These are phyloP conservation scores for Linderina pennispora DNA, from an alignment of 192 early-diverging fungal species.

Conservation along the genomic window DNA sequence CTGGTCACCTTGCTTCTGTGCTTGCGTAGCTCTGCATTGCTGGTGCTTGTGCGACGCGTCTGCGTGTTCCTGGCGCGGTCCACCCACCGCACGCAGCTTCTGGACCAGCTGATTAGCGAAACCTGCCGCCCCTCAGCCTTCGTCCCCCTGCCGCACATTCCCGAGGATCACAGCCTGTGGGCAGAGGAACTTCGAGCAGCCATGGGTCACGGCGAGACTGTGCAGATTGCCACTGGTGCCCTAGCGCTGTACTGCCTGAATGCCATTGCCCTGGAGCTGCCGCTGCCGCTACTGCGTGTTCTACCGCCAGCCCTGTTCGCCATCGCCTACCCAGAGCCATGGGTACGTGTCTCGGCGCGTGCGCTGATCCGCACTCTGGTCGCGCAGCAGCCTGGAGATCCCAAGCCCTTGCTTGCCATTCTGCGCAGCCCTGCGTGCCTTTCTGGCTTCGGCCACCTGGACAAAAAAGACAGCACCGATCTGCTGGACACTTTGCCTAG, in stretches of 20 bases:
- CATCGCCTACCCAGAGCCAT: slow-evolving; percentile 33
- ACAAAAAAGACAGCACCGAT: too few species aligned
- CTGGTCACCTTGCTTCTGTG: slow-evolving; percentile 17
- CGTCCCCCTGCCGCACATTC: slow-evolving; percentile 13
- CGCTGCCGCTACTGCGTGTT: slow-evolving; percentile 13
- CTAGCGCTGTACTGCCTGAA: slow-evolving; percentile 36
- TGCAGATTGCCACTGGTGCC: slow-evolving; percentile 20
- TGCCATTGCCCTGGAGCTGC: slow-evolving; percentile 37
- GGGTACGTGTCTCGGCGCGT: slow-evolving; percentile 37
- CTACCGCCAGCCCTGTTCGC: slow-evolving; percentile 26
- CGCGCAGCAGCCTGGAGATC: slow-evolving; percentile 14
- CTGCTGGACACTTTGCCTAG: too few species aligned
- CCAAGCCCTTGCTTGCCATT: slow-evolving; percentile 14
- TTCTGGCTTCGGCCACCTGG: slow-evolving; percentile 29
- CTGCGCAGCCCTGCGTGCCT: slow-evolving; percentile 36
- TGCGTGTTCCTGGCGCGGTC: slow-evolving; percentile 41
- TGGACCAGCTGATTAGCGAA: slow-evolving; percentile 19
- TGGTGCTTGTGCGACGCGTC: slow-evolving; percentile 25
- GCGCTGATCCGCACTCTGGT: slow-evolving; percentile 36
- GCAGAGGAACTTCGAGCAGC: slow-evolving; percentile 1
- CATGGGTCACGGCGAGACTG: slow-evolving; percentile 1
- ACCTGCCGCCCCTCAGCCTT: slow-evolving; percentile 13
- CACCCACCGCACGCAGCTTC: slow-evolving; percentile 17
- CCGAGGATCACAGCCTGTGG: too few species aligned
- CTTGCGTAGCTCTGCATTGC: slow-evolving; percentile 20